phyloP scores from a whole-genome alignment of 2,329 filamentous ascomycete species.

The Paramyrothecium sp. region DNA sequence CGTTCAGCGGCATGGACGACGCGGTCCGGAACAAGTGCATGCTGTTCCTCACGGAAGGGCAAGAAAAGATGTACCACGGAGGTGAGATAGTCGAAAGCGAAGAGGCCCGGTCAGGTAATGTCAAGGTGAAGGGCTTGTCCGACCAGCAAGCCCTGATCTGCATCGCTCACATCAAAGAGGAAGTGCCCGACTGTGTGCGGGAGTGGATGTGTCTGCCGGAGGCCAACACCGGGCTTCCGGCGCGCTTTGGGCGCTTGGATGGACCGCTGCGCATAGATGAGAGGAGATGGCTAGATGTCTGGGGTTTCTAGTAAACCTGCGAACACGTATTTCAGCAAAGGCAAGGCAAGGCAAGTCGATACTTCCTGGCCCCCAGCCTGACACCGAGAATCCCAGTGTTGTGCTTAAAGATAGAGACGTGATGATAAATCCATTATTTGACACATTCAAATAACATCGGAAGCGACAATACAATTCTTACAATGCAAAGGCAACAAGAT shows the following conservation, averaged over 20 bases:
- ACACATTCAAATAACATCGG: no score
- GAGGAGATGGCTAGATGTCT: conserved; percentile 64
- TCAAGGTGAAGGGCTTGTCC: conserved; percentile 61
- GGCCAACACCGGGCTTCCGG: conserved; percentile 58
- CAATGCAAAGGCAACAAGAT: no score
- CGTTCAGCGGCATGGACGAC: conserved; percentile 83
- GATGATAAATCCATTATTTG: no score
- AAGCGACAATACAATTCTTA: no score
- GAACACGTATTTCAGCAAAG: neutral
- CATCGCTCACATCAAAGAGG: conserved; percentile 86
- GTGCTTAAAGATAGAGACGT: no score
- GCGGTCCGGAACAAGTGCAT: conserved; percentile 83
- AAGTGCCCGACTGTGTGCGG: conserved; percentile 79
- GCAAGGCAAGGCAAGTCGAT: no score
- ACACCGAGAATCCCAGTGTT: no score
- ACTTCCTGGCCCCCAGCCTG: no score
- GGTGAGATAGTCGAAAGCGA: conserved; percentile 46
- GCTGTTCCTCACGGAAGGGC: conserved; percentile 70
- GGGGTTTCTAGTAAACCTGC: conserved; percentile 39
- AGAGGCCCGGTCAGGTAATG: conserved; percentile 37
- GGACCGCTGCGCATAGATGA: conserved; percentile 59
- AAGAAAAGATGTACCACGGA: conserved; percentile 41
- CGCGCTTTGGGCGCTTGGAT: conserved; percentile 63
- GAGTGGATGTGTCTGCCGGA: conserved; percentile 88
- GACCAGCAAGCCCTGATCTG: conserved; percentile 81